Evolutionary conservation across 331 rosid species (phyloP), one percentile per base, ranked within the genome.

Genomic region (Telfairia occidentalis): DNA sequence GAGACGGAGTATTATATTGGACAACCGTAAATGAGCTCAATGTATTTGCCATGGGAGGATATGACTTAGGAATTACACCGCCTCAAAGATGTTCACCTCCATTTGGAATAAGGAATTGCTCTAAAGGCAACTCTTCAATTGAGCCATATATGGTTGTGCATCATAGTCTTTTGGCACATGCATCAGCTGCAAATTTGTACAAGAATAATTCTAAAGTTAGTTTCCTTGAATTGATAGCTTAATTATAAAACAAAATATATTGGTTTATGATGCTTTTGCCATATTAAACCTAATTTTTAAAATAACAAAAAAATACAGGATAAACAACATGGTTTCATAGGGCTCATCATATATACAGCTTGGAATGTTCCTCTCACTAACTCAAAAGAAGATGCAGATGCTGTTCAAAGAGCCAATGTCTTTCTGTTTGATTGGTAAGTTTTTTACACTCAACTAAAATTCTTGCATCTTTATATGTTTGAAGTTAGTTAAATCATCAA

Each of bases 381-480:
- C 76, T 57, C 85, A 60, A 78, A 19, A 50, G 49, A 83, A 81
- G 97, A 89, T 79, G 24, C 24, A 75, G 16, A 29, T 10, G 92
- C 97, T 3, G 3, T 66, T 77, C 80, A 78, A 75, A 81, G 96
- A 82, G 86, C 34, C 69, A 23, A 16, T 13, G 90, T 86, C 15
- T 92, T 85, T 49, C 4, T 37, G 5, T 7, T 80, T 74, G 90
- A 90, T 75, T 89, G 93, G 96, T 89, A 71, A 54, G 83, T 71
- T 9, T n/a, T 23, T n/a, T n/a, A n/a, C n/a, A n/a, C n/a, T n/a
- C n/a, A n/a, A 4, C 55, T 13, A 49, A 49, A 49, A 49, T 49
- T 49, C 54, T 49, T 16, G n/a, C 23, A 9, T 42, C 48, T 42
- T n/a, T n/a, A n/a, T n/a, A n/a, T n/a, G n/a, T n/a, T n/a, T n/a